Percentiles rank a stretch among this genome's conserved stretches.
Conservation (phyloP, 2,329 filamentous ascomycete genomes). For the Exserohilum turcica region DNA sequence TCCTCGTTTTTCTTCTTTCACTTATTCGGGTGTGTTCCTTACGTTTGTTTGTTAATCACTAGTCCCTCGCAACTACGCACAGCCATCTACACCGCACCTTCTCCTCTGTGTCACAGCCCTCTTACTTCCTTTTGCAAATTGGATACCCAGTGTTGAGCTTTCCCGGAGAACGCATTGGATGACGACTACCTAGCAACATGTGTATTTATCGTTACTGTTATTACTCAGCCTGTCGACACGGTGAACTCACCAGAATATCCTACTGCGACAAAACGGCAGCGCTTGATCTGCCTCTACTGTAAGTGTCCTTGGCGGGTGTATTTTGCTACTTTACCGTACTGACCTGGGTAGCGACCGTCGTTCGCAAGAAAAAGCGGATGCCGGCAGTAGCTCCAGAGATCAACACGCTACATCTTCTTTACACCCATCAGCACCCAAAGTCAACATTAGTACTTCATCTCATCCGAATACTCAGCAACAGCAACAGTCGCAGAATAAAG, state of each 20-base stretch:
- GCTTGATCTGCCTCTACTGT: conserved; percentile 27
- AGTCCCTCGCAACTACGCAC: background rate
- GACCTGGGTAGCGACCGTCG: conserved; percentile 22
- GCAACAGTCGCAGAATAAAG: conserved; percentile 21
- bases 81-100: conserved; percentile 1
- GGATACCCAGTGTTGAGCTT: conserved; percentile 8
- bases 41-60: conserved; percentile 10
- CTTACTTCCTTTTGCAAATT: conserved; percentile 5
- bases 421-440: conserved; percentile 15
- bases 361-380: conserved; percentile 17
- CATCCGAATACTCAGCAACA: conserved; percentile 25
- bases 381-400: conserved; percentile 6
- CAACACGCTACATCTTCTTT: conserved; percentile 11
- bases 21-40: conserved; percentile 5
- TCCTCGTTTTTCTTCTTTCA: background rate
- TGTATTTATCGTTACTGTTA: conserved; percentile 45
- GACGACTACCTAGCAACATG: conserved; percentile 31
- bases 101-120: conserved; percentile 1
- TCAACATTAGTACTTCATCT: conserved; percentile 18
- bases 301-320: background rate
- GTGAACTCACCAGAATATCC: conserved; percentile 34
- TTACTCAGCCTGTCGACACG: conserved; percentile 41
- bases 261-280: conserved; percentile 41
- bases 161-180: conserved; percentile 13
- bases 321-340: background rate